phyloP scores from a whole-genome alignment of 2,329 filamentous ascomycete species.

The Albophoma yamanashiensis region DNA sequence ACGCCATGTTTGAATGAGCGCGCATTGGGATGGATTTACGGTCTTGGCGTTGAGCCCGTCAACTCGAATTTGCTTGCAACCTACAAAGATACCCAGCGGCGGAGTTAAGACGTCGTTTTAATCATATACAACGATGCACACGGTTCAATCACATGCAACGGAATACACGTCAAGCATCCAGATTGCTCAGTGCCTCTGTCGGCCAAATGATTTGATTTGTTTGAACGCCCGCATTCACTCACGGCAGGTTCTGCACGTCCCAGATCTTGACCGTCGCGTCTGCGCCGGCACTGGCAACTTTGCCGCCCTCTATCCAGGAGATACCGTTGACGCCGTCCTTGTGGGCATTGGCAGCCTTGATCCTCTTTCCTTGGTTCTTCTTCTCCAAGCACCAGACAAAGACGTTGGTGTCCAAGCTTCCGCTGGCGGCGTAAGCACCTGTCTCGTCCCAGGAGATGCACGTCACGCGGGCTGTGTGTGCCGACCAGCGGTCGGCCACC shows the following conservation, averaged over 20 bases:
- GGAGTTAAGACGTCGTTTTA: background rate
- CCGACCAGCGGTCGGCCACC: slow-evolving; percentile 63
- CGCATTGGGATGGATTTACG: background rate
- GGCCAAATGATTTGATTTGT: background rate
- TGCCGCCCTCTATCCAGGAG: slow-evolving; percentile 61
- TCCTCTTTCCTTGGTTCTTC: slow-evolving; percentile 67
- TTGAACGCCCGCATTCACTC: background rate
- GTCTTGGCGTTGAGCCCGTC: too few relatives aligned
- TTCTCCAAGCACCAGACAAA: slow-evolving; percentile 83
- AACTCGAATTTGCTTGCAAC: background rate
- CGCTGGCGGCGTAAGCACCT: slow-evolving; percentile 71
- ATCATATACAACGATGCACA: background rate
- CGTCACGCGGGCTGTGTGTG: slow-evolving; percentile 47
- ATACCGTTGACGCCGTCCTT: slow-evolving; percentile 93
- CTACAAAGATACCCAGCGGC: background rate
- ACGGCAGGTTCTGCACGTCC: slow-evolving; percentile 33
- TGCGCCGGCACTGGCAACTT: slow-evolving; percentile 68
- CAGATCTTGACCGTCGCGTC: slow-evolving; percentile 91
- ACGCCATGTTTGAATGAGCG: background rate
- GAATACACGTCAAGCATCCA: background rate
- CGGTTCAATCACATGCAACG: background rate
- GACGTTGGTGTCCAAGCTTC: slow-evolving; percentile 81
- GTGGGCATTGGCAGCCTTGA: slow-evolving; percentile 81
- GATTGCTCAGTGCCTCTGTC: background rate
- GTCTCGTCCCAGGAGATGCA: slow-evolving; percentile 65